Percentiles rank a stretch among this genome's conserved stretches.
These are phyloP conservation scores for Xylaria polymorpha DNA, from an alignment of 2,329 filamentous ascomycete species.

Conservation along the genomic window DNA sequence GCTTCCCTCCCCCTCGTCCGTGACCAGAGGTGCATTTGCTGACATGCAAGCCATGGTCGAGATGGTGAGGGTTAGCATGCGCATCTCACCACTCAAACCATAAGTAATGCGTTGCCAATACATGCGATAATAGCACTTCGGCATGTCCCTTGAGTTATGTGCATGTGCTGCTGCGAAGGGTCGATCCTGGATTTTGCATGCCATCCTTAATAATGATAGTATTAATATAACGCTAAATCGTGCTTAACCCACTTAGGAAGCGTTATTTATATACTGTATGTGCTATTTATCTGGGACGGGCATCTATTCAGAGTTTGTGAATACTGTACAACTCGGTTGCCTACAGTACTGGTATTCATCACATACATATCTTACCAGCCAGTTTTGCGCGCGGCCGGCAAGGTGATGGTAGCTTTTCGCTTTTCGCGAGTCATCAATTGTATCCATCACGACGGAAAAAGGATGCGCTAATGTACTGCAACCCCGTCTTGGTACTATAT, in stretches of 20 bases:
- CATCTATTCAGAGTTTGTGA: neutral
- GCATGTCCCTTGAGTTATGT: constrained; percentile 13
- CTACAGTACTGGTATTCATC: neutral
- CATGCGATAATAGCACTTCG: constrained; percentile 13
- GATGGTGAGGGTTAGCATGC: constrained; percentile 27
- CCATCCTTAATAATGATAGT: neutral
- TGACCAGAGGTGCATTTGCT: constrained; percentile 35
- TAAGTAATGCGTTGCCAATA: constrained; percentile 10
- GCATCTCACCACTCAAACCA: constrained; percentile 21
- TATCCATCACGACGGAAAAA: constrained; percentile 27
- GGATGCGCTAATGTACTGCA: constrained; percentile 37
- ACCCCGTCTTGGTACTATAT: constrained; percentile 23
- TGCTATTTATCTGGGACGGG: neutral
- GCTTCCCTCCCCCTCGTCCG: constrained; percentile 26
- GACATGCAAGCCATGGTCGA: constrained; percentile 39
- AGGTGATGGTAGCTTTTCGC: constrained; percentile 6
- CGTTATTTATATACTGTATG: constrained; percentile 7
- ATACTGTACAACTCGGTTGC: neutral
- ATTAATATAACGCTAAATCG: neutral
- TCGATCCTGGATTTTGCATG: constrained; percentile 22
- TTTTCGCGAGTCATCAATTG: constrained; percentile 30
- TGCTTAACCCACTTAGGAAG: neutral
- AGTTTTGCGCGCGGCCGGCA: neutral
- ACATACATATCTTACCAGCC: neutral
- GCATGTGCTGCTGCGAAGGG: neutral